A percentile compares a stretch with the other conserved stretches of the same genome.
Evolutionary conservation across 257 asterid genomes (phyloP).

Genomic region (Solanum sitiens): DNA sequence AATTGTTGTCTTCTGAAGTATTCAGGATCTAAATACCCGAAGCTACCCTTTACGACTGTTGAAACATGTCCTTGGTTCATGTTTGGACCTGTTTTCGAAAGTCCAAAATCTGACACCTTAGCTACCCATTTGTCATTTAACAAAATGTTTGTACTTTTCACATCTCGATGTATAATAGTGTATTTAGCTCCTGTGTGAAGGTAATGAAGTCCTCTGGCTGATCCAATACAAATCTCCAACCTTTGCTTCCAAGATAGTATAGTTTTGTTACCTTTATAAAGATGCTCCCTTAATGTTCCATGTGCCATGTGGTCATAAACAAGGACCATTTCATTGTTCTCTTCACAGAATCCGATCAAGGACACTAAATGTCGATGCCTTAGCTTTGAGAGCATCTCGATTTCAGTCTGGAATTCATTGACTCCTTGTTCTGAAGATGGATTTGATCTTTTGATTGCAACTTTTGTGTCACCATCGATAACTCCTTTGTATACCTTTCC

Average conservation of each 20-base stretch:
- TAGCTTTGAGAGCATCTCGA: conserved; percentile 74
- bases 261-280: conserved; percentile 57
- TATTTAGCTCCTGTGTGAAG: conserved; percentile 83
- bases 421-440: conserved; percentile 91
- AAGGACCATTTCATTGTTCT: conserved; percentile 70
- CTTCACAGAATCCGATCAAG: conserved; percentile 78
- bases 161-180: conserved; percentile 87
- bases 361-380: conserved; percentile 81
- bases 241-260: conserved; percentile 69
- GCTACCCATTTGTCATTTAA: conserved; percentile 85
- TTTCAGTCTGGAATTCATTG: conserved; percentile 75
- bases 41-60: conserved; percentile 81
- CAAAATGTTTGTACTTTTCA: conserved; percentile 77
- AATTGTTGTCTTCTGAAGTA: conserved; percentile 68
- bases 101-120: conserved; percentile 85
- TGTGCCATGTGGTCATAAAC: conserved; percentile 82
- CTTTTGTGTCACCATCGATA: conserved; percentile 44
- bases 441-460: conserved; percentile 80
- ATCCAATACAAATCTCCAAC: conserved; percentile 67
- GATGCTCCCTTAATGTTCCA: conserved; percentile 81
- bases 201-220: conserved; percentile 80
- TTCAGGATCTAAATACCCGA: conserved; percentile 82
- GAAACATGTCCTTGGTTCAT: conserved; percentile 81
- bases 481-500: conserved; percentile 85
- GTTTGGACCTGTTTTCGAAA: conserved; percentile 73